Evolutionary conservation across 306 rosid genomes (phyloP).

Genomic region (Quercus bicolor): DNA sequence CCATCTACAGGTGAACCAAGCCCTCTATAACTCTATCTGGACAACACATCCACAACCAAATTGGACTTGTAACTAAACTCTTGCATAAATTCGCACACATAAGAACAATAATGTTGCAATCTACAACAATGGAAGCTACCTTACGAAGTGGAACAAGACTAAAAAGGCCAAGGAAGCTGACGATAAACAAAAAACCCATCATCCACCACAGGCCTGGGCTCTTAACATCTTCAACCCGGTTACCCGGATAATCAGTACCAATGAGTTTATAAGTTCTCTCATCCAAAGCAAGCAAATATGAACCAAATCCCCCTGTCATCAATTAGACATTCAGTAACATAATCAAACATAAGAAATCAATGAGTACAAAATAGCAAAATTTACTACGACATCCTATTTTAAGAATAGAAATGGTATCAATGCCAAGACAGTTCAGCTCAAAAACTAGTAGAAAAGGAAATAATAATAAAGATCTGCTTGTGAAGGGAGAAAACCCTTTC

Average conservation of each 20-base stretch:
- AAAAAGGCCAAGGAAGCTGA: conserved; percentile 91
- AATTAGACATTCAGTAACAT: conserved; percentile 7
- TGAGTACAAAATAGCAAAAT: background rate
- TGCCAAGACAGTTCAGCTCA: background rate
- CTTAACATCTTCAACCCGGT: conserved; percentile 80
- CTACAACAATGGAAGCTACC: conserved; percentile 42
- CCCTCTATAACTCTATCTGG: background rate
- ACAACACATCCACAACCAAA: background rate
- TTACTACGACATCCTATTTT: background rate
- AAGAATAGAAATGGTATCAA: background rate
- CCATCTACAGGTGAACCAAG: background rate
- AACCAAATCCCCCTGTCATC: conserved; percentile 82
- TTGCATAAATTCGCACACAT: background rate
- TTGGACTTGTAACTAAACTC: background rate
- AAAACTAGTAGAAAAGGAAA: background rate
- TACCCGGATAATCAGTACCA: conserved; percentile 90
- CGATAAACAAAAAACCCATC: conserved; percentile 78
- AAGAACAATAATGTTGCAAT: background rate
- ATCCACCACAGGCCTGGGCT: conserved; percentile 90
- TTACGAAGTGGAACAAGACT: conserved; percentile 90
- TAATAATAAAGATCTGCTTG: too few species aligned
- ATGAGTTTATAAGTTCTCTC: conserved; percentile 73
- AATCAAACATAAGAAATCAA: background rate
- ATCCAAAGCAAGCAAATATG: conserved; percentile 84
- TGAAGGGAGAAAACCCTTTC: too few species aligned